Evolutionary conservation across 495 filamentous ascomycete species (phyloP).

Genomic region (Cetradonia linearis): DNA sequence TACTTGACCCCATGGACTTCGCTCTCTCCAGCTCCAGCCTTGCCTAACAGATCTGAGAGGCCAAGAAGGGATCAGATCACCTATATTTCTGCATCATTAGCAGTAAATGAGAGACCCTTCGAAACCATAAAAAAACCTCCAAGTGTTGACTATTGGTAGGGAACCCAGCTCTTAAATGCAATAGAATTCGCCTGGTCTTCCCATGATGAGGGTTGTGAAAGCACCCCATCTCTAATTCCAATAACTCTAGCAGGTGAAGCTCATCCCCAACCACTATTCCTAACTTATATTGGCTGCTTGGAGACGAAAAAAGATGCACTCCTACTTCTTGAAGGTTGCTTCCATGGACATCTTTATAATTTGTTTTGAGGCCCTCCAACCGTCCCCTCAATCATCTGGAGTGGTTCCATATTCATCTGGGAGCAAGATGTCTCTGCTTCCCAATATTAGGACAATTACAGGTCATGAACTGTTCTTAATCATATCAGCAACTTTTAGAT

Average conservation of each 20-base stretch:
- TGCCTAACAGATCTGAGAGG: neutral
- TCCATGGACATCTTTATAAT: neutral
- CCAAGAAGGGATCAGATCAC: neutral
- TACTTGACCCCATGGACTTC: neutral
- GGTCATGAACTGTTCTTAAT: neutral
- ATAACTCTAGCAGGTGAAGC: neutral
- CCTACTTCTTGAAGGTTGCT: neutral
- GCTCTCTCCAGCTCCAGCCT: neutral
- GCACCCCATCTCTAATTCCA: neutral
- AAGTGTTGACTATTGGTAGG: neutral
- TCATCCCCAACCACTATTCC: neutral
- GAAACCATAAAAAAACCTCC: neutral
- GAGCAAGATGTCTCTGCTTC: neutral
- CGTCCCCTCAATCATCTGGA: neutral
- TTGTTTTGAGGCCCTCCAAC: neutral
- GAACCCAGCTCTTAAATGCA: neutral
- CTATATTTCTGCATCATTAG: neutral
- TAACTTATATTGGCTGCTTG: neutral
- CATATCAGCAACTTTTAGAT: neutral
- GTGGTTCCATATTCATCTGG: neutral
- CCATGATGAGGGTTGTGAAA: neutral
- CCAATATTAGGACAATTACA: conserved; percentile 2
- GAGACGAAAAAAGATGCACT: conserved; percentile 1
- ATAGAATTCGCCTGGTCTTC: neutral
- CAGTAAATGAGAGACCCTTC: conserved; percentile 1